phyloP scores from a whole-genome alignment of 2,329 filamentous ascomycete species.

The Xylaria sp. region DNA sequence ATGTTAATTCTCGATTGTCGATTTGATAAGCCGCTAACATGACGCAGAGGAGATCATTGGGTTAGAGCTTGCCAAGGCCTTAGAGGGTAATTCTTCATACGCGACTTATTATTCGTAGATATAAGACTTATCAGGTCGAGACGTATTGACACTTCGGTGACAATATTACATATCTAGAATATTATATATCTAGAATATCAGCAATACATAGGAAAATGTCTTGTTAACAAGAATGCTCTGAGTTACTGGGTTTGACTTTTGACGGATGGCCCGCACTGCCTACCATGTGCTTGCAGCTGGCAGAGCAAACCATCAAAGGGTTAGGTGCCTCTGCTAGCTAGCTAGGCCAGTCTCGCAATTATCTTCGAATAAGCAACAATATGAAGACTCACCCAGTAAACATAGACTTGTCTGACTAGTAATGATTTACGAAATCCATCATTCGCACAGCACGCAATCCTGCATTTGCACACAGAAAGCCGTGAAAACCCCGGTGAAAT shows the following conservation, averaged over 20 bases:
- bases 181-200: too few relatives aligned
- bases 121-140: not conserved
- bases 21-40: slow-evolving; percentile 16
- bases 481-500: slow-evolving; percentile 27
- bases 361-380: not conserved
- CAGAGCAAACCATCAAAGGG: not conserved
- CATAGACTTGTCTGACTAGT: not conserved
- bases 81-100: slow-evolving; percentile 33
- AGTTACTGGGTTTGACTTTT: not conserved
- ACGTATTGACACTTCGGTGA: too few relatives aligned
- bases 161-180: too few relatives aligned
- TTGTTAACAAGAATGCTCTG: not conserved
- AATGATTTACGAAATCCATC: slow-evolving; percentile 16
- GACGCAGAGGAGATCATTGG: slow-evolving; percentile 54
- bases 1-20: slow-evolving; percentile 43
- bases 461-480: not conserved
- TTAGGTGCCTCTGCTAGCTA: not conserved
- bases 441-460: not conserved
- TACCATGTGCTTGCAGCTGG: slow-evolving; percentile 29
- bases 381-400: not conserved
- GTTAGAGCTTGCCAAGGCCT: slow-evolving; percentile 54
- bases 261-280: not conserved
- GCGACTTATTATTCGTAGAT: slow-evolving; percentile 31
- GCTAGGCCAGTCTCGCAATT: not conserved
- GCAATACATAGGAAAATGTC: not conserved